Evolutionary conservation across 2,329 filamentous ascomycete genomes (phyloP).

Genomic region (Trichoderma atroviride): DNA sequence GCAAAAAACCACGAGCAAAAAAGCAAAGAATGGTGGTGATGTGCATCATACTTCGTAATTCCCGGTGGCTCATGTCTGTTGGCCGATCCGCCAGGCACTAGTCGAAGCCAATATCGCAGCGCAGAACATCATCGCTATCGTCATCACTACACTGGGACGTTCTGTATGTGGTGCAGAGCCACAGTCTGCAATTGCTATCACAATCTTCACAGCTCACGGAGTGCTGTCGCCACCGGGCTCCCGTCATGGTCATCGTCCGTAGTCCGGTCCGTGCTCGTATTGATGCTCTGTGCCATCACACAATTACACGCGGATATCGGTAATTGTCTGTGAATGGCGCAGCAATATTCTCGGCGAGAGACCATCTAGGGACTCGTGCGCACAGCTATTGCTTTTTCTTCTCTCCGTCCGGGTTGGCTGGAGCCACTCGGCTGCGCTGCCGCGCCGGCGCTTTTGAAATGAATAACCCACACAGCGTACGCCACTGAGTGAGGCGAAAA

Average conservation of each 20-base stretch:
- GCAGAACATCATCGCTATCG: neutral
- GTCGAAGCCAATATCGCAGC: neutral
- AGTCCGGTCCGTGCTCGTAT: constrained; percentile 17
- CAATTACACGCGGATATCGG: neutral
- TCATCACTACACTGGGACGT: neutral
- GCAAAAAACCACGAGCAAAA: neutral
- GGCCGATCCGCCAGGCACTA: neutral
- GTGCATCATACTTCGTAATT: neutral
- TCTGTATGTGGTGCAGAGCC: neutral
- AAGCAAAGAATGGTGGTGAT: neutral
- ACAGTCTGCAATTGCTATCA: neutral
- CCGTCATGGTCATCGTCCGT: neutral
- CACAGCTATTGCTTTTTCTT: constrained; percentile 9
- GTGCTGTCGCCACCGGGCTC: constrained; percentile 2
- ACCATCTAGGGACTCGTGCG: constrained; percentile 17
- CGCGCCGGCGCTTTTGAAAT: constrained; percentile 18
- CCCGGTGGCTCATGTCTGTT: neutral
- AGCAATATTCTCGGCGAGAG: constrained; percentile 4
- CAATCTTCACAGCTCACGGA: neutral
- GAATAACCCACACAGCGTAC: constrained; percentile 4
- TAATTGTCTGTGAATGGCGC: constrained; percentile 12
- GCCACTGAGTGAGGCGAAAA: neutral
- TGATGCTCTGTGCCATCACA: neutral
- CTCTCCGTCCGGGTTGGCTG: neutral
- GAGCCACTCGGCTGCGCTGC: constrained; percentile 25